Evolutionary conservation across 106 monocot species (phyloP).

Genomic region (Hemerocallis citrina): DNA sequence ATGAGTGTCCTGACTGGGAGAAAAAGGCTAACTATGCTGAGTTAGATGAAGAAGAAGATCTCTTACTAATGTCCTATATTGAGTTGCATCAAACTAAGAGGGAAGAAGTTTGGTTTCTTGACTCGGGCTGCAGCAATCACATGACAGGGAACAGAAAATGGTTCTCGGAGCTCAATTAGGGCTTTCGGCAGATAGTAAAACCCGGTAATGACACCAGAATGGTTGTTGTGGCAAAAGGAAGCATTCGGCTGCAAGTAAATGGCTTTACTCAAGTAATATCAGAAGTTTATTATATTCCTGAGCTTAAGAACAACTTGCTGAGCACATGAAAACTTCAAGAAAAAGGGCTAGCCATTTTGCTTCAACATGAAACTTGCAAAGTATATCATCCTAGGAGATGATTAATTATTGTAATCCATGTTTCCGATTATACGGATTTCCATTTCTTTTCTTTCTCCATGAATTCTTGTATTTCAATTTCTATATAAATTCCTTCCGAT

Average conservation of each 20-base stretch:
- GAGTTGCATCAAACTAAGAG: neutral
- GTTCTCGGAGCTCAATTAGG: neutral
- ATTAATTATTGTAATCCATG: too few species aligned
- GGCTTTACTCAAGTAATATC: neutral
- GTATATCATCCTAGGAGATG: neutral
- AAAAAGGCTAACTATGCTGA: neutral
- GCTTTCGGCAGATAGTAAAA: neutral
- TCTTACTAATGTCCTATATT: neutral
- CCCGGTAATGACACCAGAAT: neutral
- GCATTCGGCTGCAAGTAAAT: neutral
- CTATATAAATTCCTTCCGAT: too few species aligned
- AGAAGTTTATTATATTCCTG: neutral
- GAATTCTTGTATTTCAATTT: too few species aligned
- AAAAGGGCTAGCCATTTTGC: neutral
- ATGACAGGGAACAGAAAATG: neutral
- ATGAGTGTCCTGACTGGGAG: neutral
- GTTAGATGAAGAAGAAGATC: neutral
- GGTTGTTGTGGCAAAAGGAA: neutral
- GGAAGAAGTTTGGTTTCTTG: conserved; percentile 2
- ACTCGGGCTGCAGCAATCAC: neutral
- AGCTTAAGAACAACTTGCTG: neutral
- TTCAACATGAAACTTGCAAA: neutral
- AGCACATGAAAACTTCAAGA: neutral
- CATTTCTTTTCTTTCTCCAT: too few species aligned
- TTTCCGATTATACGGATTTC: too few species aligned